Percentiles rank a stretch among this genome's conserved stretches.
phyloP scores from a whole-genome alignment of 352 stramenopile species.

The Phytophthora sp. region DNA sequence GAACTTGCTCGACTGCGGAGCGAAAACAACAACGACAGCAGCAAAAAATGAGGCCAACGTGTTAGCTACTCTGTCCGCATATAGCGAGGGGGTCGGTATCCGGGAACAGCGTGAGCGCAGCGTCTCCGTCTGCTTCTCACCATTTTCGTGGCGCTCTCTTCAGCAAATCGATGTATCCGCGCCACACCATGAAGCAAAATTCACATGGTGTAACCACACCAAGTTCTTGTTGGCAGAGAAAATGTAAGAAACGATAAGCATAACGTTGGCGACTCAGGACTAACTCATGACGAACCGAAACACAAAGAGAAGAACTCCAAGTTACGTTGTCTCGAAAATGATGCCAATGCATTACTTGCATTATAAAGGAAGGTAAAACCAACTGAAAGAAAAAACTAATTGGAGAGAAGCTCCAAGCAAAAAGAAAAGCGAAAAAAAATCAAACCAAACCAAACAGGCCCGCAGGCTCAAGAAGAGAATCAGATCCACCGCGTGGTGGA shows the following conservation, averaged over 20 bases:
- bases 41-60: background rate
- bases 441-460: constrained; percentile 44
- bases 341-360: constrained; percentile 43
- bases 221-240: too few species aligned
- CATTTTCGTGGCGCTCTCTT: too few species aligned
- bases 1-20: constrained; percentile 46
- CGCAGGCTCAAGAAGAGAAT: constrained; percentile 38
- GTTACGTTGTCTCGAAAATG: constrained; percentile 34
- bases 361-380: constrained; percentile 33
- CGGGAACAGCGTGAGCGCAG: too few species aligned
- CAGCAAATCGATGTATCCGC: too few species aligned
- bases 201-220: too few species aligned
- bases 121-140: too few species aligned
- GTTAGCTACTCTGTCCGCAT: background rate
- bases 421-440: constrained; percentile 35
- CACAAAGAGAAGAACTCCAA: background rate
- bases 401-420: constrained; percentile 44
- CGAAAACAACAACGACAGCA: background rate
- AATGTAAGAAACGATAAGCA: too few species aligned
- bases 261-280: too few species aligned
- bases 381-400: constrained; percentile 42
- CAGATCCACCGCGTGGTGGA: constrained; percentile 84
- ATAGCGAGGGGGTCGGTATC: too few species aligned
- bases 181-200: too few species aligned
- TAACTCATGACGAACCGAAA: too few species aligned